Conservation (phyloP, 2,329 filamentous ascomycete species). For the Phaeosphaeriaceae sp. region DNA sequence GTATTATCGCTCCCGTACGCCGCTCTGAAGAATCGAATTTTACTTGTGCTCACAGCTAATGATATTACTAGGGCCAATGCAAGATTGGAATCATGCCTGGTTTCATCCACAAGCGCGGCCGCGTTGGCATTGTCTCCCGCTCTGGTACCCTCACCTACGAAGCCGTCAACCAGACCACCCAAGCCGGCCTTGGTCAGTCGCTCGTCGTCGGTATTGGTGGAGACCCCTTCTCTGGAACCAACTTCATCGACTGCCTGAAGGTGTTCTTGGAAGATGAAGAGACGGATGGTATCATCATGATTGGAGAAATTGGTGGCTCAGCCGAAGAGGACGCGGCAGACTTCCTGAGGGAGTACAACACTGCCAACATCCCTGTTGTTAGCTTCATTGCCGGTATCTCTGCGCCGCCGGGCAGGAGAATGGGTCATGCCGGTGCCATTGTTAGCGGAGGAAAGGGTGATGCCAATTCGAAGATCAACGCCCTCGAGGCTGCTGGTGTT, state of each 20-base stretch:
- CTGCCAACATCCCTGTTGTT: slow-evolving; percentile 91
- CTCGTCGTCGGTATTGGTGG: slow-evolving; percentile 98
- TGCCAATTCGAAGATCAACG: slow-evolving; percentile 96
- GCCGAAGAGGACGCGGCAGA: slow-evolving; percentile 98
- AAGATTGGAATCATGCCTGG: slow-evolving; percentile 99
- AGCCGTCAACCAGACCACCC: slow-evolving; percentile 99
- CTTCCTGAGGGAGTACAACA: slow-evolving; percentile 92
- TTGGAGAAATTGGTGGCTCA: slow-evolving; percentile 96
- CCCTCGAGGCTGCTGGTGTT: slow-evolving; percentile 90
- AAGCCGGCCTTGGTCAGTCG: slow-evolving; percentile 94
- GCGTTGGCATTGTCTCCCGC: slow-evolving; percentile 97
- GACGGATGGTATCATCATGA: slow-evolving; percentile 99
- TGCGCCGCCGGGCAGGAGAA: slow-evolving; percentile 91
- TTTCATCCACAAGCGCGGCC: slow-evolving; percentile 99
- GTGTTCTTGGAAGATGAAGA: slow-evolving; percentile 96
- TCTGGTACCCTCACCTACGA: slow-evolving; percentile 99
- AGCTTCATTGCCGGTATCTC: slow-evolving; percentile 99
- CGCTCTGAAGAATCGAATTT: slow-evolving; percentile 8
- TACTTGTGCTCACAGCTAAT: neutral
- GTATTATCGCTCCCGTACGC: slow-evolving; percentile 80
- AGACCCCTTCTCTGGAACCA: slow-evolving; percentile 98
- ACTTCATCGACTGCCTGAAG: slow-evolving; percentile 99
- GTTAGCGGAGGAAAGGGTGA: slow-evolving; percentile 97
- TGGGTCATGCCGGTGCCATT: slow-evolving; percentile 99
- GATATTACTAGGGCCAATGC: slow-evolving; percentile 75